Base-by-base conservation (phyloP, 31 red algal genomes). In the Odonthalia washingtoniensis region DNA sequence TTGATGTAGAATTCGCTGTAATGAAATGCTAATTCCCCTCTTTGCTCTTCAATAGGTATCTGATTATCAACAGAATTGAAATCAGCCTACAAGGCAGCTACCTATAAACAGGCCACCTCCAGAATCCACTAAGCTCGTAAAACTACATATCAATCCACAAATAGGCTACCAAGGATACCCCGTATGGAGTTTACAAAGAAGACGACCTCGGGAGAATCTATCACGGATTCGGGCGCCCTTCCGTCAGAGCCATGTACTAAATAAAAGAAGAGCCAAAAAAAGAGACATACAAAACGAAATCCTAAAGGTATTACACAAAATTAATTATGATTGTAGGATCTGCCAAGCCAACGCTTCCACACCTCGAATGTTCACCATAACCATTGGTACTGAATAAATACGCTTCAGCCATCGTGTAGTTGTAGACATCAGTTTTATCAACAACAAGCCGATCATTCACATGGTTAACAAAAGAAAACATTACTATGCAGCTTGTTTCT, bases 301-400 rank as follows among this genome's bases (percentile, higher is more conserved):
- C 40, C 70, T 85, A 5, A 66, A 70, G 0, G 39, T 66, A 6
- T 61, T 73, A 5, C 30, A 85, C 31, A 65, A 70, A 9, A 85
- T 85, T 3, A 36, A 42, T 78, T 70, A 87, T 24, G 84, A 46
- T 26, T 75, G 43, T 1, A 44, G 75, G 9, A 61, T 75, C 16
- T 46, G 72, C 41, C 45, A n/a, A n/a, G n/a, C n/a, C n/a, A n/a
- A n/a, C n/a, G n/a, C n/a, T n/a, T n/a, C n/a, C n/a, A n/a, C n/a
- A n/a, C n/a, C n/a, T n/a, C n/a, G n/a, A n/a, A n/a, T n/a, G n/a
- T n/a, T n/a, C n/a, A n/a, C n/a, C n/a, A n/a, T n/a, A n/a, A n/a
- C n/a, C n/a, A n/a, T n/a, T n/a, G n/a, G n/a, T n/a, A n/a, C n/a
- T n/a, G n/a, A n/a, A n/a, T n/a, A n/a, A n/a, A n/a, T n/a, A n/a